Conservation (phyloP, 345 rosid species). For the Bruguiera sexangula region DNA sequence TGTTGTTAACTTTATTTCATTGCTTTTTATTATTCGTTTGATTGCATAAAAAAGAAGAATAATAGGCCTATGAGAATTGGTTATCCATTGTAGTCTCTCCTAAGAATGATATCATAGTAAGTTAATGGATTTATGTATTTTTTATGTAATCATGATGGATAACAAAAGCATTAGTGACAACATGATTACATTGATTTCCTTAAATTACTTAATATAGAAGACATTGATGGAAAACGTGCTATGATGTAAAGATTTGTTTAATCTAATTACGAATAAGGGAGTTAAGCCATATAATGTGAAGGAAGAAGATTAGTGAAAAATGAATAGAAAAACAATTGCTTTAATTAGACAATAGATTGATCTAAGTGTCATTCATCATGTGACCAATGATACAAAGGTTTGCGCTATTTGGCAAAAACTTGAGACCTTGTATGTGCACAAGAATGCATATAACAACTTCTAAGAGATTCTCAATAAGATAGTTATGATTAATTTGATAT, state of each 20-base stretch:
- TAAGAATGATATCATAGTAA: not conserved
- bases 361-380: not conserved
- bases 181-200: conserved; percentile 1
- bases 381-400: not conserved
- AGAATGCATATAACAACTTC: not conserved
- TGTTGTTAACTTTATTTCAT: no score
- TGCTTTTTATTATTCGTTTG: no score
- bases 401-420: not conserved
- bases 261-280: not conserved
- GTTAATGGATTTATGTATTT: not conserved
- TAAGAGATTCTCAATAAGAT: not conserved
- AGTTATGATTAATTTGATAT: not conserved
- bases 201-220: conserved; percentile 10
- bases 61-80: no score
- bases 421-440: not conserved
- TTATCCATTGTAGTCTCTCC: not conserved
- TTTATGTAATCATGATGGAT: not conserved
- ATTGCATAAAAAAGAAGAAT: no score
- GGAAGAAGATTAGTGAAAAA: not conserved
- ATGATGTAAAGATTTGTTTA: not conserved
- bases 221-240: conserved; percentile 1
- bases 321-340: not conserved
- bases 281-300: not conserved
- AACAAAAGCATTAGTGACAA: not conserved
- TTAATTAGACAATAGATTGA: not conserved